phyloP scores from a whole-genome alignment of 371 early-diverging fungal species.

The Funneliformis caledonium region DNA sequence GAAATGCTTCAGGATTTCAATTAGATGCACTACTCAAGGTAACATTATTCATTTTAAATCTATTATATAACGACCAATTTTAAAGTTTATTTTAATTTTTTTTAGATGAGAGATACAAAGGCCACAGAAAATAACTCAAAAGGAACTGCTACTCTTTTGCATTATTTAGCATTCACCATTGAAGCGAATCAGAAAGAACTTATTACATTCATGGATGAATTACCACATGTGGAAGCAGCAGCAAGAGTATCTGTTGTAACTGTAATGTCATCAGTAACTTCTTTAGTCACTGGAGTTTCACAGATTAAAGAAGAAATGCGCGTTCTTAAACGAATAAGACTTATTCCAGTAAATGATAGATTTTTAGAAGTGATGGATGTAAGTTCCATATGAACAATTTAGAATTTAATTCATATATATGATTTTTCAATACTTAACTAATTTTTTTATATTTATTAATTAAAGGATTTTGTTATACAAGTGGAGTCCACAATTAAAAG shows the following conservation, averaged over 20 bases:
- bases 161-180: constrained; percentile 72
- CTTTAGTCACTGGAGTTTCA: constrained; percentile 60
- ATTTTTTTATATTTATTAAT: constrained; percentile 9
- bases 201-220: constrained; percentile 66
- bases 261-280: constrained; percentile 64
- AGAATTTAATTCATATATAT: background rate
- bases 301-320: constrained; percentile 64
- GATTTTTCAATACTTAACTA: constrained; percentile 37
- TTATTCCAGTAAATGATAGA: constrained; percentile 52
- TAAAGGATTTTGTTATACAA: constrained; percentile 53
- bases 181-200: constrained; percentile 63
- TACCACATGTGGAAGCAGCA: constrained; percentile 71
- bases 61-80: background rate
- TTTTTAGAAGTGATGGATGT: constrained; percentile 73
- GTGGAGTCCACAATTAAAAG: constrained; percentile 57
- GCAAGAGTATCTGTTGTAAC: constrained; percentile 72
- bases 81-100: background rate
- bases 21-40: constrained; percentile 55
- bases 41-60: background rate
- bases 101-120: constrained; percentile 70
- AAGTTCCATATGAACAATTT: constrained; percentile 35
- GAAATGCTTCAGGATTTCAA: constrained; percentile 81
- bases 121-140: constrained; percentile 62
- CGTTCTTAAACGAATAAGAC: constrained; percentile 45
- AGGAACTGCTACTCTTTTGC: constrained; percentile 71